Evolutionary conservation across 768 basidiomycete genomes (phyloP), one percentile per base, ranked within the genome.

Genomic region (Leccinum longicurvipes): DNA sequence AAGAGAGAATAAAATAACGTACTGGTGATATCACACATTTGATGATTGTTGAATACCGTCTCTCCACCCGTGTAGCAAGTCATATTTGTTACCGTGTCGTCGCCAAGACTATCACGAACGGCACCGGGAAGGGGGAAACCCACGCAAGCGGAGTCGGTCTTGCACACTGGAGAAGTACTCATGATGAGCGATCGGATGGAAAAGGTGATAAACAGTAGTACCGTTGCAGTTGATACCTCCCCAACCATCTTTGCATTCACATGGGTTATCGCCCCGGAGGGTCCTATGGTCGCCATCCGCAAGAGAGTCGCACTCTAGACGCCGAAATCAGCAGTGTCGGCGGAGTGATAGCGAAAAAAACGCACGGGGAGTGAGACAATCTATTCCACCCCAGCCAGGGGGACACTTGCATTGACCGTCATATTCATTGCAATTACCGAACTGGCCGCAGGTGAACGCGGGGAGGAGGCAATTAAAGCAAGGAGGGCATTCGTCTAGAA

Each of bases 21-120:
- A 96, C 94, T 98, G 11, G 97, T 99, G 31, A 99, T 95, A 69
- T 98, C 84, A 73, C 97, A 99, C 86, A 97, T 93, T 71, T 99
- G 96, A 72, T 94, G 93, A 61, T 97, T 94, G 69, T 84, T 87
- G 71, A 91, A 89, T n/a, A 99, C 89, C 0, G 93, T 95, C 68
- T 89, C 82, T 23, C 97, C 97, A 41, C 91, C 91, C 53, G 80
- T 89, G 79, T 97, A 96, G 69, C 97, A 98, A 1, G 92, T 91
- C 88, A 98, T 95, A 61, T 89, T 87, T 28, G 72, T 71, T 1
- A 69, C 64, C 6, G 68, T 58, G 23, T 74, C 75, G 10, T 78
- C 78, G 31, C 74, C 73, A 19, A 74, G 76, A n/a, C 71, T 64
- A 14, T 67, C 67, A 23, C 65, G 71, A 7, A 78, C 67, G 14